Base-by-base conservation (phyloP, 768 basidiomycete genomes). In the Tylopilus vinaceipallidus region DNA sequence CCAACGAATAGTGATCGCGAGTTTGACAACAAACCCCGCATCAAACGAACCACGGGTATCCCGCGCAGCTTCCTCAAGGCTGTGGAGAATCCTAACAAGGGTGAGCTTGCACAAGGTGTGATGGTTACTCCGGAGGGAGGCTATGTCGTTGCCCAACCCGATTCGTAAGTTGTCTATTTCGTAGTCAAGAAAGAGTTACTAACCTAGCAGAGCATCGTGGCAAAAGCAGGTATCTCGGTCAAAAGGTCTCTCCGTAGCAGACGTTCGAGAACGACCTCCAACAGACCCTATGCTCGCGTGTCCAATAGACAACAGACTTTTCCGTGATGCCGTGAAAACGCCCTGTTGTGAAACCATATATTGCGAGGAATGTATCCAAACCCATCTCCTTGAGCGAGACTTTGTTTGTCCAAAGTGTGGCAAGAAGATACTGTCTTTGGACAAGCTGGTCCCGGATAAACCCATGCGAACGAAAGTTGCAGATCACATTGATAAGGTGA, bases 81-180 rank as follows among this genome's bases (percentile, higher is more conserved):
- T 0, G 94, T 98, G 23, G 94, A 97, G 48, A 89, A 89, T 52
- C 93, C 92, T 11, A 81, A 79, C 45, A 77, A 72, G 48, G 84
- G 80, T 19, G 83, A 84, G 50, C 71, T 88, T 23, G 81, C 83
- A 6, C 86, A 87, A 59, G 95, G 95, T 17, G 84, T 98, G 42
- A 99, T 99, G 97, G 88, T 99, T 52, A 98, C 95, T 3, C 94
- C 95, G 0, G 97, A 99, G 66, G 97, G 97, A 53, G 92, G 93
- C 32, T 98, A 95, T 70, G 97, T 99, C 17, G 88, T 95, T 34
- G 95, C 95, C 1, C 88, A 98, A 63, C 95, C 97, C 0, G 97
- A 99, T 71, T 80, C 83, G 95, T 98, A 71, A 63, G 93, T 81
- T 37, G 38, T 40, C 8, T 32, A 27, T 38, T 6, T 34, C 17